Percentiles rank a stretch among this genome's conserved stretches.
These are phyloP conservation scores for Suillus spraguei DNA, from an alignment of 768 basidiomycete genomes.

Conservation along the genomic window DNA sequence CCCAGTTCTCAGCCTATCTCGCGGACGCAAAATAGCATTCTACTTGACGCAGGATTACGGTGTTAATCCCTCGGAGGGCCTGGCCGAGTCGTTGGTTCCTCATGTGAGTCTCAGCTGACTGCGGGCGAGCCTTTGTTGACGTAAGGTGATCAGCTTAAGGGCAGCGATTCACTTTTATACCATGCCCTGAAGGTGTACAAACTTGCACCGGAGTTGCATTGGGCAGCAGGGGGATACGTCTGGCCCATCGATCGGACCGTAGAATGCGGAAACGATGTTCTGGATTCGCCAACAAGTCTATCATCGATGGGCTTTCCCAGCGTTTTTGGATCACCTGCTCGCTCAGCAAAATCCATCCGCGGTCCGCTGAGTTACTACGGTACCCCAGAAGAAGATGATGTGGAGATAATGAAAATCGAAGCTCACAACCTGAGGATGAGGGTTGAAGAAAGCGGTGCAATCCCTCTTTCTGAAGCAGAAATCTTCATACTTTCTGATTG, in stretches of 20 bases:
- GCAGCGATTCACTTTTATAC: slow-evolving; percentile 73
- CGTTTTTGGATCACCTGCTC: slow-evolving; percentile 25
- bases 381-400: slow-evolving; percentile 41
- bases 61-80: slow-evolving; percentile 65
- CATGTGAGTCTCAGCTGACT: slow-evolving; percentile 48
- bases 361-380: slow-evolving; percentile 50
- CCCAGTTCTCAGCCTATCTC: slow-evolving; percentile 69
- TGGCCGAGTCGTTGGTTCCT: slow-evolving; percentile 73
- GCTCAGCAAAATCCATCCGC: slow-evolving; percentile 37
- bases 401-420: slow-evolving; percentile 29
- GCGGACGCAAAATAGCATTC: slow-evolving; percentile 74
- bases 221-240: slow-evolving; percentile 81
- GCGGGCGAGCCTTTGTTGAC: not conserved
- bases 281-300: slow-evolving; percentile 25
- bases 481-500: slow-evolving; percentile 62
- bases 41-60: slow-evolving; percentile 70
- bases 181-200: slow-evolving; percentile 79
- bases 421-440: slow-evolving; percentile 47
- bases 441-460: slow-evolving; percentile 70
- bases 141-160: slow-evolving; percentile 58
- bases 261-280: slow-evolving; percentile 55
- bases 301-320: slow-evolving; percentile 29
- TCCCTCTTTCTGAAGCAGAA: slow-evolving; percentile 62
- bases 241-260: slow-evolving; percentile 77
- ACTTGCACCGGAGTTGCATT: slow-evolving; percentile 72